A percentile compares a stretch with the other conserved stretches of the same genome.
Evolutionary conservation across 176 grass and related monocot species (phyloP).

Genomic region (Triticum monococcum): DNA sequence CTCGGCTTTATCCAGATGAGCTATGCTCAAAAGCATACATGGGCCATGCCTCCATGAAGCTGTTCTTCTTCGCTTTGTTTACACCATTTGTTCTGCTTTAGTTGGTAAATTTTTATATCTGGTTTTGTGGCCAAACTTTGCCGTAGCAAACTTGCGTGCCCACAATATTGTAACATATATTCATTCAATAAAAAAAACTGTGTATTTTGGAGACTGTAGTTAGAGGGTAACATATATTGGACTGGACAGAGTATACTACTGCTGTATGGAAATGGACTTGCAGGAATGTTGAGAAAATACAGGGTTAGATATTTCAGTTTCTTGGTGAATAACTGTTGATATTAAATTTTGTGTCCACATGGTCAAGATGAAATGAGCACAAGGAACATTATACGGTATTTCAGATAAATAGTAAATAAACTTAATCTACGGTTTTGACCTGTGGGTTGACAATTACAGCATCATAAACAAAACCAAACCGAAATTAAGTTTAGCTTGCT

Average conservation of each 20-base stretch:
- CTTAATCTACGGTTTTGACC: not conserved
- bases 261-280: not conserved
- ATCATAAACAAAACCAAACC: not conserved
- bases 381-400: not conserved
- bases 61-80: not conserved
- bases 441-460: not conserved
- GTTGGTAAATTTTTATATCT: not conserved
- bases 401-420: not conserved
- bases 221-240: not conserved
- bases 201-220: not conserved
- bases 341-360: not conserved
- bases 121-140: not conserved
- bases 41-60: not conserved
- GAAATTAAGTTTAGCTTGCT: not conserved
- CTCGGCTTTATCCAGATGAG: not conserved
- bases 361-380: not conserved
- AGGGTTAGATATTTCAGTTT: conserved; percentile 17
- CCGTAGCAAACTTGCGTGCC: not conserved
- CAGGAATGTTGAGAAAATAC: not conserved
- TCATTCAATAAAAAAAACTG: too few relatives aligned
- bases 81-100: not conserved
- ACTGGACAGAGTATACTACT: not conserved
- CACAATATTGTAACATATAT: too few relatives aligned
- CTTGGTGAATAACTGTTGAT: not conserved
- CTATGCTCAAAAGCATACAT: not conserved